Conservation (phyloP, 2,329 filamentous ascomycete genomes). For the Fusarium napiforme region DNA sequence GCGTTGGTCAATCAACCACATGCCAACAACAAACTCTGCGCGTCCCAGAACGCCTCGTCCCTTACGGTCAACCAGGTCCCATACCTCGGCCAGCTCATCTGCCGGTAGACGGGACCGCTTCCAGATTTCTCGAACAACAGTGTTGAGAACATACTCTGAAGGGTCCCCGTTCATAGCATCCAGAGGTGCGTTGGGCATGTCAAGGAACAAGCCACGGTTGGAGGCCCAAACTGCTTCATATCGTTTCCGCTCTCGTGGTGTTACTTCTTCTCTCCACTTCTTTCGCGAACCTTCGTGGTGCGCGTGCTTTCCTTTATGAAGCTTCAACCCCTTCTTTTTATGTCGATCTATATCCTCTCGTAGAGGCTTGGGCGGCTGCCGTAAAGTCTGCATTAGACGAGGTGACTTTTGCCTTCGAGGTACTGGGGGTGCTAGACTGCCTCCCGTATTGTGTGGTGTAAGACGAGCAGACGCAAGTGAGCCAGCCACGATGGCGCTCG, state of each 20-base stretch:
- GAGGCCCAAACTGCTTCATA: conserved; percentile 90
- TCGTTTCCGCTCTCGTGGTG: conserved; percentile 76
- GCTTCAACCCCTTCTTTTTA: conserved; percentile 60
- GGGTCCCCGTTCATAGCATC: conserved; percentile 41
- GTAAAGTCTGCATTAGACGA: conserved; percentile 73
- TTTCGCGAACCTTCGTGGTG: conserved; percentile 81
- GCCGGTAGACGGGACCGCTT: conserved; percentile 72
- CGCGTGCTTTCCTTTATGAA: conserved; percentile 69
- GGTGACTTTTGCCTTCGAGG: conserved; percentile 59
- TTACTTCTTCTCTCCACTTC: conserved; percentile 81
- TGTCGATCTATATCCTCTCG: conserved; percentile 66
- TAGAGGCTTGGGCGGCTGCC: conserved; percentile 61
- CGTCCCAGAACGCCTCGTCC: conserved; percentile 67
- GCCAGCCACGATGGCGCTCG: conserved; percentile 79
- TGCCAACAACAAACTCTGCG: conserved; percentile 82
- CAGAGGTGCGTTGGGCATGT: conserved; percentile 34
- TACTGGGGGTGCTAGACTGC: conserved; percentile 51
- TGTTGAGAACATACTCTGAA: conserved; percentile 68
- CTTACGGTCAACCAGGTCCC: conserved; percentile 75
- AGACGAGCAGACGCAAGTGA: conserved; percentile 74
- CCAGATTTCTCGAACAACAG: conserved; percentile 83
- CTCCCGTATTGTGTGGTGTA: conserved; percentile 54
- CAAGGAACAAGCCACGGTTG: conserved; percentile 71
- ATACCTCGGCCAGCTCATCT: conserved; percentile 79
- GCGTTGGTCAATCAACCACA: conserved; percentile 85